Percentiles rank a stretch among this genome's conserved stretches.
phyloP scores from a whole-genome alignment of 225 moss, liverwort and hornwort genomes.

The Polytrichum commune region DNA sequence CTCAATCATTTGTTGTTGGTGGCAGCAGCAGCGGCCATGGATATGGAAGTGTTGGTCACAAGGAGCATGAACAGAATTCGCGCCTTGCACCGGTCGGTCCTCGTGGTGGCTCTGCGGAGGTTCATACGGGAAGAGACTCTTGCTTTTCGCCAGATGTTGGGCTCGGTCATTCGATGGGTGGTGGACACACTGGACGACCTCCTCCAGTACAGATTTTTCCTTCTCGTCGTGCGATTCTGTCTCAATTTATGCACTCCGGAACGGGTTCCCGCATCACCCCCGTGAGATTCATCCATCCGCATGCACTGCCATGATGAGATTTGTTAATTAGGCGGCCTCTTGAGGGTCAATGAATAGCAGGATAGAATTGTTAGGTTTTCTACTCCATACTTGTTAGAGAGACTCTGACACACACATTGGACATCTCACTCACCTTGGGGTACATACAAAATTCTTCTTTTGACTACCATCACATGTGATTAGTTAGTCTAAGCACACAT shows the following conservation, averaged over 20 bases:
- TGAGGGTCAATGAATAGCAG: too few species aligned
- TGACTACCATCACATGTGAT: too few species aligned
- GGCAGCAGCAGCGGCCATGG: conserved; percentile 17
- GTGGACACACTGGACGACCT: conserved; percentile 42
- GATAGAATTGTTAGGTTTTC: too few species aligned
- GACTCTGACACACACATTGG: too few species aligned
- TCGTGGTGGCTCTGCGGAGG: conserved; percentile 22
- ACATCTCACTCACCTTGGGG: too few species aligned
- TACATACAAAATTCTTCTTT: too few species aligned
- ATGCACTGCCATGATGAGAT: too few species aligned
- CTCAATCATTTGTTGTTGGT: too few species aligned
- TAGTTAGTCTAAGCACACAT: too few species aligned
- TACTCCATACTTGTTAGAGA: too few species aligned
- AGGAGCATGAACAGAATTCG: conserved; percentile 34
- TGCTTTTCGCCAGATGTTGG: conserved; percentile 49
- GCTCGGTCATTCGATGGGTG: conserved; percentile 37
- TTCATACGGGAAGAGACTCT: conserved; percentile 43
- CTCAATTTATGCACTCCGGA: conserved; percentile 17
- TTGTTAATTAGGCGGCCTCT: too few species aligned
- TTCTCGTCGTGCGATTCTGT: conserved; percentile 31
- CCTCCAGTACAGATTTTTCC: conserved; percentile 33
- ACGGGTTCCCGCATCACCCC: conserved; percentile 2
- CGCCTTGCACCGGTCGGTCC: conserved; percentile 27
- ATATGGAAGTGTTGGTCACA: conserved; percentile 38
- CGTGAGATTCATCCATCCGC: neutral